These are phyloP conservation scores for Russula brevipes DNA, from an alignment of 768 basidiomycete genomes.

Conservation along the genomic window DNA sequence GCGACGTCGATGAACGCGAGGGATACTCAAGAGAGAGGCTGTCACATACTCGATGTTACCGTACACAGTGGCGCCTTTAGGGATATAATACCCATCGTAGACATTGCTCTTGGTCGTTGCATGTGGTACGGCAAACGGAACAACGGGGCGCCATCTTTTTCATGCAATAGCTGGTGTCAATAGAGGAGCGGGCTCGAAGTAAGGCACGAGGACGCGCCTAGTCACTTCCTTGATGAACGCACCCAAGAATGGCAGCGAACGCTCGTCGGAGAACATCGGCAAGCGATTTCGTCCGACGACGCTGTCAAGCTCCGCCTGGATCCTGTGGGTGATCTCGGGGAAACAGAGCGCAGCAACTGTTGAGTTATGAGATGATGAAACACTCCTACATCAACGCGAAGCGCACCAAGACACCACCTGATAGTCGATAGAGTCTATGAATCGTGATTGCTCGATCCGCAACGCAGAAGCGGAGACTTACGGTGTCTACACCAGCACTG, in stretches of 20 bases:
- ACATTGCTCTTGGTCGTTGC: conserved; percentile 3
- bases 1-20: not conserved
- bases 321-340: conserved; percentile 19
- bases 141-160: conserved; percentile 12
- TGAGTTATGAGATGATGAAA: not conserved
- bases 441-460: not conserved
- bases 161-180: not conserved
- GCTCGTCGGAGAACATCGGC: conserved; percentile 23
- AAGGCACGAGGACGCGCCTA: not conserved
- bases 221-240: conserved; percentile 25
- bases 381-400: not conserved
- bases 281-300: conserved; percentile 21
- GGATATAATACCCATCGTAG: conserved; percentile 18
- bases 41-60: conserved; percentile 14
- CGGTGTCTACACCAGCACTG: conserved; percentile 19
- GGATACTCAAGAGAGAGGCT: not conserved
- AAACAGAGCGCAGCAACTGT: conserved; percentile 11
- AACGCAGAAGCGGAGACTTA: not conserved
- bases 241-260: conserved; percentile 14
- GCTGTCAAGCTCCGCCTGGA: conserved; percentile 23
- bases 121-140: conserved; percentile 13
- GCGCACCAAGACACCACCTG: conserved; percentile 6
- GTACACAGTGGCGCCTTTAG: conserved; percentile 8
- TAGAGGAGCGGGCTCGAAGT: not conserved
- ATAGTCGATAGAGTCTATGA: conserved; percentile 11